Conservation (phyloP, 2,329 filamentous ascomycete species). For the Ascochyta lentis region DNA sequence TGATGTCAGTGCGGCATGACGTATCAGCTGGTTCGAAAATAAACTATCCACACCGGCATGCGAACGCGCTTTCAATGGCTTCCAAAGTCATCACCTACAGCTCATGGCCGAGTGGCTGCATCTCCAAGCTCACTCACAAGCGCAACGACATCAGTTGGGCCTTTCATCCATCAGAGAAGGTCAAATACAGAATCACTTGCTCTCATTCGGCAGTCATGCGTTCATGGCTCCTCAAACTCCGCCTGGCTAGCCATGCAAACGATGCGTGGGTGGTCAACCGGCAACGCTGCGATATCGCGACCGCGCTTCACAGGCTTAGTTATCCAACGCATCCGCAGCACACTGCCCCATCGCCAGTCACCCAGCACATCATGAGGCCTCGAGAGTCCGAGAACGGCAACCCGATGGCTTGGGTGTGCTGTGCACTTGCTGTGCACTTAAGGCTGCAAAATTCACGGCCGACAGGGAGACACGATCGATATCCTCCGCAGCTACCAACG, state of each 20-base stretch:
- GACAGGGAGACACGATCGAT: background rate
- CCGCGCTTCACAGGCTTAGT: constrained; percentile 7
- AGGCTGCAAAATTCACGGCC: constrained; percentile 12
- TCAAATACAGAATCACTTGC: background rate
- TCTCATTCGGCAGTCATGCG: background rate
- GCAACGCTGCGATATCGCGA: constrained; percentile 9
- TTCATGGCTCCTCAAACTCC: background rate
- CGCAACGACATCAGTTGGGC: background rate
- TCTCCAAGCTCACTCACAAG: background rate
- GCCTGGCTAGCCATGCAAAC: constrained; percentile 4
- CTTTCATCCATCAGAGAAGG: background rate
- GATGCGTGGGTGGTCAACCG: constrained; percentile 5
- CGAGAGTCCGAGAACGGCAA: background rate
- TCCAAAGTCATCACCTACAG: background rate
- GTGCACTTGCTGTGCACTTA: constrained; percentile 18
- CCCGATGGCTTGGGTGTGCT: constrained; percentile 1
- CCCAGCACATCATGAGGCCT: constrained; percentile 8
- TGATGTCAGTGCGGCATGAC: background rate
- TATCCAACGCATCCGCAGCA: constrained; percentile 21
- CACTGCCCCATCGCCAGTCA: constrained; percentile 46
- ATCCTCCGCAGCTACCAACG: background rate
- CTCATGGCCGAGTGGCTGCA: background rate
- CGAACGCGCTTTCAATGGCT: background rate
- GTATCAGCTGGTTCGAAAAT: background rate
- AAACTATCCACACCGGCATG: background rate